Conservation (phyloP, 495 filamentous ascomycete species). For the Niebla homalea region DNA sequence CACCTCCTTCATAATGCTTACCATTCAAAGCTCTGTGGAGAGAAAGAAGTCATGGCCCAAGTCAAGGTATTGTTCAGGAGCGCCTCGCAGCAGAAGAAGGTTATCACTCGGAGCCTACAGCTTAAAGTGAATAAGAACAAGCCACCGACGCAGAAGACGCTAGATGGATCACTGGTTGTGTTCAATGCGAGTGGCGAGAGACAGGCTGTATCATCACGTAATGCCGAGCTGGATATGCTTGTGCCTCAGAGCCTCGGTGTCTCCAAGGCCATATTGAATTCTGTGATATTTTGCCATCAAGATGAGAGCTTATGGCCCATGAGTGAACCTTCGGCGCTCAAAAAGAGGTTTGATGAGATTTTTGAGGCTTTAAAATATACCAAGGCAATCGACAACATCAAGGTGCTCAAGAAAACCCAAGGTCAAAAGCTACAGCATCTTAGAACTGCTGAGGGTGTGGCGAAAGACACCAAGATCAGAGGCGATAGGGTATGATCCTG, state of each 20-base stretch:
- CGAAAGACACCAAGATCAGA: conserved; percentile 76
- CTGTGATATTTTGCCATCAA: conserved; percentile 96
- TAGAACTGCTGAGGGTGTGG: conserved; percentile 58
- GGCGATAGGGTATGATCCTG: conserved; percentile 42
- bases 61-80: conserved; percentile 78
- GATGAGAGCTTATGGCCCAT: conserved; percentile 97
- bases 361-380: conserved; percentile 96
- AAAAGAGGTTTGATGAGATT: conserved; percentile 93
- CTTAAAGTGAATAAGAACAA: conserved; percentile 74
- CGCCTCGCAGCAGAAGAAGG: conserved; percentile 61
- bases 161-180: conserved; percentile 65
- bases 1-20: conserved; percentile 1
- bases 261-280: conserved; percentile 76
- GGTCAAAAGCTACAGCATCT: conserved; percentile 56
- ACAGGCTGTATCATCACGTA: conserved; percentile 58
- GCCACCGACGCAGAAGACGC: conserved; percentile 48
- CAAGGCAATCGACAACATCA: conserved; percentile 92
- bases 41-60: conserved; percentile 83
- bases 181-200: conserved; percentile 64
- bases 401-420: conserved; percentile 67
- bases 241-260: conserved; percentile 85
- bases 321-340: conserved; percentile 72
- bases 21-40: conserved; percentile 51
- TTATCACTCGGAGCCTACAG: conserved; percentile 68
- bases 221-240: conserved; percentile 65